A percentile compares a stretch with the other conserved stretches of the same genome.
These are phyloP conservation scores for Alternaria incomplexa DNA, from an alignment of 2,329 filamentous ascomycete genomes.

Conservation along the genomic window DNA sequence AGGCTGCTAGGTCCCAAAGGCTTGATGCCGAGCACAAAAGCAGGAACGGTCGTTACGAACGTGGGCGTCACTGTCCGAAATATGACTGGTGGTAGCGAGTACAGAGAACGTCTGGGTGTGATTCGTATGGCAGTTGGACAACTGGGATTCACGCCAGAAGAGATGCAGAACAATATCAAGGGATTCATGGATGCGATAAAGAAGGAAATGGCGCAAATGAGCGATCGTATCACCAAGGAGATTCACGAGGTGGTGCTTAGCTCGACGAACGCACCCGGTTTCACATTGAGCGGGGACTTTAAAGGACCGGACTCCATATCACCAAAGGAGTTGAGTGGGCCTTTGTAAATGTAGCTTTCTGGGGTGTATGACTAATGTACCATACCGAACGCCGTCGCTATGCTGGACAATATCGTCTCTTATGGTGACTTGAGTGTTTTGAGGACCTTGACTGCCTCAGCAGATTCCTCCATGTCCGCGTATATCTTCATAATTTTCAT, in stretches of 20 bases:
- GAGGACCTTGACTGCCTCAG: conserved; percentile 64
- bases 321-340: conserved; percentile 48
- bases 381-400: conserved; percentile 56
- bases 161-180: conserved; percentile 84
- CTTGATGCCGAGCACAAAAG: conserved; percentile 89
- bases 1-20: conserved; percentile 85
- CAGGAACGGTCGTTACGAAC: conserved; percentile 85
- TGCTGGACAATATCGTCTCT: conserved; percentile 34
- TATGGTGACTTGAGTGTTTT: conserved; percentile 45
- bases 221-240: conserved; percentile 71
- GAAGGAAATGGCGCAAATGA: conserved; percentile 72
- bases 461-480: conserved; percentile 65
- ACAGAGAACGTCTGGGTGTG: conserved; percentile 83
- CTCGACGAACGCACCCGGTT: conserved; percentile 83
- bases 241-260: conserved; percentile 81
- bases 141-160: conserved; percentile 83
- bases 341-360: conserved; percentile 36
- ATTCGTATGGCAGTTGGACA: conserved; percentile 91
- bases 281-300: conserved; percentile 84
- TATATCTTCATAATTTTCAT: conserved; percentile 67
- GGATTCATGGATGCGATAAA: conserved; percentile 77
- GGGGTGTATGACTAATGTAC: conserved; percentile 43
- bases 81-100: conserved; percentile 83
- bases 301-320: conserved; percentile 55
- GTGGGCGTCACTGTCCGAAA: conserved; percentile 77